Evolutionary conservation across 1,284 basidiomycete genomes (phyloP).

Genomic region (Cutaneotrichosporon sp.): DNA sequence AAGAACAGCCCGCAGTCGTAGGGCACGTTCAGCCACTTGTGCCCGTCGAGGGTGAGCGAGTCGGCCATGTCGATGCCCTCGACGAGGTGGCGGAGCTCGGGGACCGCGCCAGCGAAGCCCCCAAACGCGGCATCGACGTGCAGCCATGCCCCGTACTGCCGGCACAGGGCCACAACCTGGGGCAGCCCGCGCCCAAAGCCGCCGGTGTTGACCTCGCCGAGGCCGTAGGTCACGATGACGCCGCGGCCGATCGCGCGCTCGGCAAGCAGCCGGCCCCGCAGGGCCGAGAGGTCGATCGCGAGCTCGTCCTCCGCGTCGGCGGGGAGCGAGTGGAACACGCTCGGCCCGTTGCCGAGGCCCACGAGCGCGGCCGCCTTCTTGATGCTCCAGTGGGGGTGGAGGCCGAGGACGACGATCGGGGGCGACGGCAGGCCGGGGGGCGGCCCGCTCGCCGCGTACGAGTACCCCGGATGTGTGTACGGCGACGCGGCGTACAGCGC

Average conservation of each 20-base stretch:
- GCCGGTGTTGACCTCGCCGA: constrained; percentile 60
- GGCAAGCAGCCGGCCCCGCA: constrained; percentile 46
- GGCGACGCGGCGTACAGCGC: constrained; percentile 27
- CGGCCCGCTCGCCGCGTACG: constrained; percentile 53
- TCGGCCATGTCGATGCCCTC: constrained; percentile 55
- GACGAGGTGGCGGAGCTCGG: constrained; percentile 49
- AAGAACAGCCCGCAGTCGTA: constrained; percentile 60
- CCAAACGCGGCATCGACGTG: constrained; percentile 55
- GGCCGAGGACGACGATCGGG: constrained; percentile 48
- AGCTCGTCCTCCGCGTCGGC: constrained; percentile 37
- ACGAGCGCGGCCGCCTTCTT: constrained; percentile 56
- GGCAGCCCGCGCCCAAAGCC: constrained; percentile 50
- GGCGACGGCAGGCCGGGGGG: constrained; percentile 38
- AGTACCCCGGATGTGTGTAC: neutral
- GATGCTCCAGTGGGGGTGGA: constrained; percentile 56
- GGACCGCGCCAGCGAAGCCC: constrained; percentile 53
- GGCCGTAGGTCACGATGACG: constrained; percentile 53
- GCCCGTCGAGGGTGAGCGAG: constrained; percentile 56
- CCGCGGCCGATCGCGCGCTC: constrained; percentile 41
- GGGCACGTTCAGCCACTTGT: constrained; percentile 58
- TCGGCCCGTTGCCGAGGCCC: constrained; percentile 54
- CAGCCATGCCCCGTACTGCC: constrained; percentile 55
- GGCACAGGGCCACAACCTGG: constrained; percentile 52
- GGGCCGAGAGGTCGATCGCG: constrained; percentile 51
- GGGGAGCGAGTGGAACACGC: constrained; percentile 50